Evolutionary conservation across 2,329 filamentous ascomycete species (phyloP), one percentile per base, ranked within the genome.

Genomic region (Domatiomyces catenatus): DNA sequence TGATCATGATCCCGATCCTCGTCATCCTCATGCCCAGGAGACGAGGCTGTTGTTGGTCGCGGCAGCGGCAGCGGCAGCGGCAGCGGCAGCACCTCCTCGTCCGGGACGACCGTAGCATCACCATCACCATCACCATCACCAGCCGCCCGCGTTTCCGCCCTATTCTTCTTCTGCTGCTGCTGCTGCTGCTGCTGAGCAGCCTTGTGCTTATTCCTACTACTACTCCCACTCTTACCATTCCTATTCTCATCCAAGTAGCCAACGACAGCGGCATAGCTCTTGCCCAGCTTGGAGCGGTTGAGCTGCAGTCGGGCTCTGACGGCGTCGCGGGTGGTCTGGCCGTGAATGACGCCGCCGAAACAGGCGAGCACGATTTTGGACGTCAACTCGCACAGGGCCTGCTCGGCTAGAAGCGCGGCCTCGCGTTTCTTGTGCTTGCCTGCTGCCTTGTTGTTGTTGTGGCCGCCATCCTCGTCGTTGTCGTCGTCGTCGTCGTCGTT

Each of bases 211-310:
- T n/a, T n/a, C n/a, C n/a, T n/a, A n/a, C n/a, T n/a, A n/a, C n/a
- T n/a, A n/a, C n/a, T n/a, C n/a, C n/a, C n/a, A n/a, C n/a, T n/a
- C n/a, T n/a, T n/a, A n/a, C n/a, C n/a, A n/a, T n/a, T n/a, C n/a
- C n/a, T n/a, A n/a, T n/a, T n/a, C n/a, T n/a, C 78, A 60, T 94
- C 88, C 3, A 96, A 71, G 64, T 83, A 92, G 7, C 79, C 77
- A 3, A 94, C 71, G 5, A 95, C 80, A 60, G 92, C 87, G 61
- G 83, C 86, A 72, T 86, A 93, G 63, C 92, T 95, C 45, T 77
- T 72, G 2, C 92, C 92, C 2, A 98, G 75, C 62, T 79, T 81
- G n/a, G 71, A 72, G 62, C 83, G 83, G 67, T 98, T 95, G 57
- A 86, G 76, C 60, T 83, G 74, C 19, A 98, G 71, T 18, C 88